Percentiles rank a stretch among this genome's conserved stretches.
These are phyloP conservation scores for Naganishia kalamii DNA, from an alignment of 768 basidiomycete species.

Conservation along the genomic window DNA sequence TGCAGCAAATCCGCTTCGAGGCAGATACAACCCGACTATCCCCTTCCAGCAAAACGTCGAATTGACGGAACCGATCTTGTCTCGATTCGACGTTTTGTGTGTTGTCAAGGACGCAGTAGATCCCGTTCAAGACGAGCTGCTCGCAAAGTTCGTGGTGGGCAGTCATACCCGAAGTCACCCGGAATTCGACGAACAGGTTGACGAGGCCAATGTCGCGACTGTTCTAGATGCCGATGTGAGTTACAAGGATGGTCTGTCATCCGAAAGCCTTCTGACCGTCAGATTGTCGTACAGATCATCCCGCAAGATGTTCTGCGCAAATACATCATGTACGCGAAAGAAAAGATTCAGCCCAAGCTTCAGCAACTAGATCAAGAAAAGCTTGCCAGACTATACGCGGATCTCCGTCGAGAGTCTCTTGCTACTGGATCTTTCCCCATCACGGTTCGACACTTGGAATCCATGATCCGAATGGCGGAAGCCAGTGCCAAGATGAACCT, in stretches of 20 bases:
- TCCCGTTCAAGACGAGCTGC: constrained; percentile 90
- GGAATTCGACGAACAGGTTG: constrained; percentile 66
- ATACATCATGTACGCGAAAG: constrained; percentile 98
- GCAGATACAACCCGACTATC: constrained; percentile 95
- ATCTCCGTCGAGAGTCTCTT: constrained; percentile 88
- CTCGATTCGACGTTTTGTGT: constrained; percentile 94
- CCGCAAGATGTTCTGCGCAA: constrained; percentile 93
- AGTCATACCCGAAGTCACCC: constrained; percentile 92
- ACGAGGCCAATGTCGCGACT: constrained; percentile 91
- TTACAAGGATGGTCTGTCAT: constrained; percentile 18
- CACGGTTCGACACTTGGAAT: constrained; percentile 94
- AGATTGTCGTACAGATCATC: constrained; percentile 61
- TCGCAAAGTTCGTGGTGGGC: constrained; percentile 96
- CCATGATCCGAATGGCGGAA: constrained; percentile 99
- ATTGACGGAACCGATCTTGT: constrained; percentile 93
- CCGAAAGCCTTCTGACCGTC: neutral
- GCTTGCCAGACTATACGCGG: constrained; percentile 83
- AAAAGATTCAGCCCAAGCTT: constrained; percentile 84
- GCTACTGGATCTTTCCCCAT: constrained; percentile 99
- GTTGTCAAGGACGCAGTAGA: constrained; percentile 98
- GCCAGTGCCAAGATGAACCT: constrained; percentile 98
- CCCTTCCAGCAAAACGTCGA: constrained; percentile 99
- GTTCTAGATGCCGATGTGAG: constrained; percentile 80
- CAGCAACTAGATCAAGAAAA: constrained; percentile 95
- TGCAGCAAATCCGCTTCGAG: constrained; percentile 94